Conservation (phyloP, 2,329 filamentous ascomycete genomes). For the Penicillium hordei region DNA sequence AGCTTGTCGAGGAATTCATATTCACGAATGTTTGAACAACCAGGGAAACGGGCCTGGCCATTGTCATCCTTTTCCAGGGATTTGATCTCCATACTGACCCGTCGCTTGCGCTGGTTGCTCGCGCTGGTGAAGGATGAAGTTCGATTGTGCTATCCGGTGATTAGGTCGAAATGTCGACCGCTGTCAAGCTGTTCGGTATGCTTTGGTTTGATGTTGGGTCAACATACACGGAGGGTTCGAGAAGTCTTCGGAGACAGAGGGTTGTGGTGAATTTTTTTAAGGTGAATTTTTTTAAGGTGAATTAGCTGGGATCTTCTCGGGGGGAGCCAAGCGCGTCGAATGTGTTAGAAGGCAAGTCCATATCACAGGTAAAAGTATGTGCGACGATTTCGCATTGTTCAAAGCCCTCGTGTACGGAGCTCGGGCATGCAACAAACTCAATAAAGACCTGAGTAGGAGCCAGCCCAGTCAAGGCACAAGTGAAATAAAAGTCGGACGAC, state of each 20-base stretch:
- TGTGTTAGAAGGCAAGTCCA: background rate
- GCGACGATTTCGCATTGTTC: constrained; percentile 10
- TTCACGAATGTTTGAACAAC: constrained; percentile 65
- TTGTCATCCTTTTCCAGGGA: constrained; percentile 49
- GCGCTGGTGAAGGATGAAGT: background rate
- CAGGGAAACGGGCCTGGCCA: constrained; percentile 65
- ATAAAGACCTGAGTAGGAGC: constrained; percentile 6
- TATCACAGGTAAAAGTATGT: constrained; percentile 3
- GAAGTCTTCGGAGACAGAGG: background rate
- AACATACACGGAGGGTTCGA: background rate
- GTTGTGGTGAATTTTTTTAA: background rate
- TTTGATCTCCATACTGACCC: constrained; percentile 34
- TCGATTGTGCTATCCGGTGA: background rate
- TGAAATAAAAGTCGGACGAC: background rate
- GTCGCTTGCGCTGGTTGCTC: background rate
- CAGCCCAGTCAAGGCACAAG: background rate
- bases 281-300: background rate
- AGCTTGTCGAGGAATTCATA: constrained; percentile 56
- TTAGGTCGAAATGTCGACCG: background rate
- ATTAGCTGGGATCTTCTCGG: background rate
- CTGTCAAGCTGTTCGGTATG: background rate
- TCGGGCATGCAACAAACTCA: background rate
- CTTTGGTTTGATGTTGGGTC: background rate
- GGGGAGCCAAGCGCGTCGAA: background rate
- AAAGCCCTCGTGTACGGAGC: background rate